phyloP scores from a whole-genome alignment of 1,284 basidiomycete species.

The Volvariella surrecta region DNA sequence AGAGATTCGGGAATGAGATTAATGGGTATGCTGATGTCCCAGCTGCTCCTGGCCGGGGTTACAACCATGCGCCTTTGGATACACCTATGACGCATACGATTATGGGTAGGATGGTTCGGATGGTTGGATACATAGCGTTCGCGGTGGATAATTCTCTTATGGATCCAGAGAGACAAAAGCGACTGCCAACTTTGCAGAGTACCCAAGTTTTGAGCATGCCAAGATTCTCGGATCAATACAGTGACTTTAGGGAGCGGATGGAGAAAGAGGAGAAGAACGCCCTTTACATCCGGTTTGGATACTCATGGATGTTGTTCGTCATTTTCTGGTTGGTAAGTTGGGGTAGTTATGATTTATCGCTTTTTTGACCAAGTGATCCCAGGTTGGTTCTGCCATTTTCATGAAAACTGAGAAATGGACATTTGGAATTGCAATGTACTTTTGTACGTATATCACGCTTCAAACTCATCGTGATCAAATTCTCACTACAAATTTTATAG shows the following conservation, averaged over 20 bases:
- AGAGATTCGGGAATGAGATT: too few relatives aligned
- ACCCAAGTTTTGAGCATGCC: not conserved
- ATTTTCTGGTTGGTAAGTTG: conserved; percentile 18
- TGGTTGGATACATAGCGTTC: not conserved
- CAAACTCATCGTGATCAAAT: conserved; percentile 1
- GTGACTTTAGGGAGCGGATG: conserved; percentile 15
- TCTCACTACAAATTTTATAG: conserved; percentile 20
- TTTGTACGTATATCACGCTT: conserved; percentile 8
- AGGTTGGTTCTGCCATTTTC: conserved; percentile 19
- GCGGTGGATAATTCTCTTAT: not conserved
- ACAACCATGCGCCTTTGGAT: not conserved
- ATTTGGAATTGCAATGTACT: conserved; percentile 11
- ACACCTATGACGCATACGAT: not conserved
- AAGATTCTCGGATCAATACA: conserved; percentile 8
- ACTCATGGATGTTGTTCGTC: conserved; percentile 18
- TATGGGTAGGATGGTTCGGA: not conserved
- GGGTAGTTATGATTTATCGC: not conserved
- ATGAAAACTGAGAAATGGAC: conserved; percentile 19
- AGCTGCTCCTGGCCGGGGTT: too few relatives aligned
- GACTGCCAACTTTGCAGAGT: not conserved
- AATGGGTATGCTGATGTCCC: too few relatives aligned
- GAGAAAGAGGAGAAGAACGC: conserved; percentile 19
- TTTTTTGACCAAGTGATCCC: not conserved
- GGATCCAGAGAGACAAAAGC: not conserved
- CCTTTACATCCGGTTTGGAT: conserved; percentile 18